Conservation (phyloP, 2,329 filamentous ascomycete genomes). For the Rhexocercosporidium sp. region DNA sequence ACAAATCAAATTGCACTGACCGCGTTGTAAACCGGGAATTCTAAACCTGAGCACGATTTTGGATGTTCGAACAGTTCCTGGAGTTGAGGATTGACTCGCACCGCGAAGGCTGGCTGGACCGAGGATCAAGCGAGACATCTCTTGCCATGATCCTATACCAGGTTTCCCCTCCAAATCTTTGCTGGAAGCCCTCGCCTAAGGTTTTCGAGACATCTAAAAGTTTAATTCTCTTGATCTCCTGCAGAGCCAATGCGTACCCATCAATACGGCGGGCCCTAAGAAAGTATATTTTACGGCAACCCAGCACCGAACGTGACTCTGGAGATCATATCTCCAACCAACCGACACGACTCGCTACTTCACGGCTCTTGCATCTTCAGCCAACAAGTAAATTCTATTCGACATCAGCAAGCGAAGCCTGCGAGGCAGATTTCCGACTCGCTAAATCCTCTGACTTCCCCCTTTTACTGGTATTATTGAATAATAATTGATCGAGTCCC, state of each 20-base stretch:
- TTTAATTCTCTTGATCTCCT: too few species aligned
- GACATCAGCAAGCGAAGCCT: neutral
- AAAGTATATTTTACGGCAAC: too few species aligned
- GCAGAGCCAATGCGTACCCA: too few species aligned
- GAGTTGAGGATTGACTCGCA: too few species aligned
- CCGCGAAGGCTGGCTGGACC: too few species aligned
- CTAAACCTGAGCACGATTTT: neutral
- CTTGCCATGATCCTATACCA: too few species aligned
- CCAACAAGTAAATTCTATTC: neutral
- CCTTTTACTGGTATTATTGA: neutral
- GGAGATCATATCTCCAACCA: neutral
- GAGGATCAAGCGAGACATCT: too few species aligned
- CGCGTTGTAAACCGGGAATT: neutral
- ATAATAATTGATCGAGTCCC: neutral
- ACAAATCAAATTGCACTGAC: neutral
- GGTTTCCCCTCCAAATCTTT: too few species aligned
- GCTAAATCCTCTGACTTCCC: neutral
- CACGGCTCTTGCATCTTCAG: neutral
- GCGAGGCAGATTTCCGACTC: neutral
- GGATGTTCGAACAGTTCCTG: too few species aligned
- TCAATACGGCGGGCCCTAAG: too few species aligned
- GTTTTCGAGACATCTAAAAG: too few species aligned
- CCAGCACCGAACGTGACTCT: neutral
- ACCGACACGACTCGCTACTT: neutral
- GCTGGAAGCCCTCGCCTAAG: too few species aligned